These are phyloP conservation scores for Paraphaeosphaeria sporulosa DNA, from an alignment of 2,329 filamentous ascomycete species.

Conservation along the genomic window DNA sequence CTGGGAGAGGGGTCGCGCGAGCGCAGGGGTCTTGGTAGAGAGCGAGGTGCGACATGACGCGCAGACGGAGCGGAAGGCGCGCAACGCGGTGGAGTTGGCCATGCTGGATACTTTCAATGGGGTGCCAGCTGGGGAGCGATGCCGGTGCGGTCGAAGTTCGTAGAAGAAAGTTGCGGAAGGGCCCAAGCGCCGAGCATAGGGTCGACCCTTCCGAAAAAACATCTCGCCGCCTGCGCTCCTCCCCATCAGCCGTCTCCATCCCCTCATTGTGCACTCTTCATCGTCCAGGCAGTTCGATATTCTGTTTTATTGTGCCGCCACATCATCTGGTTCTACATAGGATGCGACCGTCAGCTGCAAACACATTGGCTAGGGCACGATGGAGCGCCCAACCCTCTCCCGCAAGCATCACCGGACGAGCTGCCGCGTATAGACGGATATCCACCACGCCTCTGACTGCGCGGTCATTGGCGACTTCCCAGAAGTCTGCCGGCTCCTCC, in stretches of 20 bases:
- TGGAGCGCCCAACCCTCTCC: conserved; percentile 47
- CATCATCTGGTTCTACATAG: conserved; percentile 32
- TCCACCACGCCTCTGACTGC: conserved; percentile 35
- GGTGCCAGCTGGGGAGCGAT: conserved; percentile 12
- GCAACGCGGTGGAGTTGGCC: conserved; percentile 35
- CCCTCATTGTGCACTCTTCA: conserved; percentile 25
- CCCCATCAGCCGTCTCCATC: conserved; percentile 29
- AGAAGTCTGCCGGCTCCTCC: conserved; percentile 18
- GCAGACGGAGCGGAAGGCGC: conserved; percentile 43
- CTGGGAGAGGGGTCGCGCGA: conserved; percentile 45
- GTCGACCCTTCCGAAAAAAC: conserved; percentile 28
- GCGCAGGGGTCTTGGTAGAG: conserved; percentile 20
- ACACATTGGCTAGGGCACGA: conserved; percentile 52
- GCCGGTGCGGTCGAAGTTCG: conserved; percentile 13
- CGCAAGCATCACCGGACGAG: conserved; percentile 53
- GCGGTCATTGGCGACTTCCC: conserved; percentile 37
- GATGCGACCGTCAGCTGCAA: conserved; percentile 55
- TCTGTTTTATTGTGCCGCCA: conserved; percentile 1
- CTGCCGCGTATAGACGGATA: conserved; percentile 59
- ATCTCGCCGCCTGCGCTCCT: conserved; percentile 22
- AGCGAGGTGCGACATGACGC: conserved; percentile 48
- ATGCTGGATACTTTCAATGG: conserved; percentile 27
- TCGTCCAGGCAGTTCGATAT: conserved; percentile 11
- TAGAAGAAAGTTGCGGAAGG: conserved; percentile 32
- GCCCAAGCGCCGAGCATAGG: conserved; percentile 27